Evolutionary conservation across 2,329 filamentous ascomycete species (phyloP), one percentile per base, ranked within the genome.

Genomic region (Ophiocordyceps camponoti-saundersi): DNA sequence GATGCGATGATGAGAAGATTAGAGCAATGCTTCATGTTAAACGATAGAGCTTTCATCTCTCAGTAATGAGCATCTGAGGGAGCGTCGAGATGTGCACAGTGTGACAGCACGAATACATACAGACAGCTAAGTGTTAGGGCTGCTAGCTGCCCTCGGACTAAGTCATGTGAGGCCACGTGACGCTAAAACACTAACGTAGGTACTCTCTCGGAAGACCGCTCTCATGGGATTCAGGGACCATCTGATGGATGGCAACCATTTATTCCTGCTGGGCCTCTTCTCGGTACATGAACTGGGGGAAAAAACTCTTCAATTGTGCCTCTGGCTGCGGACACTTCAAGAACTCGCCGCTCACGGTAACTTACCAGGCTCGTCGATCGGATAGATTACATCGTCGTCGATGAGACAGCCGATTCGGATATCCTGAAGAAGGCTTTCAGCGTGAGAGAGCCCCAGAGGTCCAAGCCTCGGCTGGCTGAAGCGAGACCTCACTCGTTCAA

Each of bases 191-290:
- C 36, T 40, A 40, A 40, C 16, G 36, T 40, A n/a, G 36, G 36
- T n/a, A 20, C n/a, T 18, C 36, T 21, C 21, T 21, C 23, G 23
- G 41, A 43, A 20, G 41, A 43, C 13, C 8, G 21, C 13, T 43
- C 11, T 23, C 16, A 29, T 13, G 23, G 41, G 41, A 43, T 26
- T 29, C 21, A 18, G 22, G 42, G 42, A 44, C 22, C 42, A 20
- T 42, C 48, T 48, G 53, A 54, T 47, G 46, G 48, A 54, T 48
- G 48, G 48, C 51, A 51, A 51, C 50, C 51, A 49, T 52, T 52
- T 52, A 50, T 50, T 51, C 50, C 50, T 52, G 51, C 52, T 51
- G 52, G 50, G 53, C 48, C 52, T 51, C 48, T 50, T 51, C 48
- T 50, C 51, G 18, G 15, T 48, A 46, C 23, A 46, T 30, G 44